Evolutionary conservation across 257 asterid species (phyloP).

Genomic region (Plectranthus barbatus): DNA sequence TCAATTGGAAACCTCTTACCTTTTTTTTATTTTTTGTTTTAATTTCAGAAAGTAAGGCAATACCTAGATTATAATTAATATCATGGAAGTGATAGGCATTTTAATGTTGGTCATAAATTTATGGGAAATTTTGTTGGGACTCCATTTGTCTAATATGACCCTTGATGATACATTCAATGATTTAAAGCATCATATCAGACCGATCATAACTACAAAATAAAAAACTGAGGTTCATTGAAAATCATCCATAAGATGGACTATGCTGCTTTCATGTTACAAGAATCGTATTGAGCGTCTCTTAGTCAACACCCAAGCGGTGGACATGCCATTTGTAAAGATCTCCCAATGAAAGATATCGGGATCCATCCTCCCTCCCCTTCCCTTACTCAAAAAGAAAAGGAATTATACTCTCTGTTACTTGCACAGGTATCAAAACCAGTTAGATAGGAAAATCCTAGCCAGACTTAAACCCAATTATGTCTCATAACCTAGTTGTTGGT

Average conservation of each 20-base stretch:
- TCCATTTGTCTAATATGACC: not conserved
- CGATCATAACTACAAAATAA: not conserved
- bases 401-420: no score
- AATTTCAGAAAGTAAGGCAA: no score
- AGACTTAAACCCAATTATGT: not conserved
- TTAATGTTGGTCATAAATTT: not conserved
- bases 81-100: not conserved
- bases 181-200: not conserved
- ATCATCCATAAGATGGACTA: not conserved
- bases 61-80: not conserved
- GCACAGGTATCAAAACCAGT: no score
- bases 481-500: not conserved
- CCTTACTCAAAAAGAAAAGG: no score
- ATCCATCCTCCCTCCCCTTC: no score
- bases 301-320: no score
- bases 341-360: no score
- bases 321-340: no score
- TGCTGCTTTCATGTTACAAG: not conserved
- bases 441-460: not conserved
- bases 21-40: no score
- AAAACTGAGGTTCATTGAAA: not conserved
- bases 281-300: not conserved
- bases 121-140: not conserved
- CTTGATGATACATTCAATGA: not conserved
- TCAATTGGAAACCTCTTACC: no score